phyloP scores from a whole-genome alignment of 441 rosid species.

The Manihot esculenta region DNA sequence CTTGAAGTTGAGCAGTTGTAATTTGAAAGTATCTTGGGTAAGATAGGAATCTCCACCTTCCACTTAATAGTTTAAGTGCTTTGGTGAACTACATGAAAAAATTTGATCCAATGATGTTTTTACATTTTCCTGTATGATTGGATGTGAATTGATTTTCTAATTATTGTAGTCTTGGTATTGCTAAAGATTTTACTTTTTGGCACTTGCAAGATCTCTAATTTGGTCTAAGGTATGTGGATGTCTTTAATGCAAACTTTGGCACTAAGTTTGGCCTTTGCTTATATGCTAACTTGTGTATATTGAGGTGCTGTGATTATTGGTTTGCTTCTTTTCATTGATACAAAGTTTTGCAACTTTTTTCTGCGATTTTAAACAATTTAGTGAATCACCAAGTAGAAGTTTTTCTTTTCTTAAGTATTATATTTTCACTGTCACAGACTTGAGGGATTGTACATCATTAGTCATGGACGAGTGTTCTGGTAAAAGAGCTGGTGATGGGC shows the following conservation, averaged over 20 bases:
- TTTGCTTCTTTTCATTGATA: background rate
- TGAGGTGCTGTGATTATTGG: background rate
- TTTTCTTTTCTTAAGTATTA: background rate
- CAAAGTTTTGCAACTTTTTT: background rate
- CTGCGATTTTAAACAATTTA: background rate
- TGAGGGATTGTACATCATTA: constrained; percentile 10
- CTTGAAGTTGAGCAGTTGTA: background rate
- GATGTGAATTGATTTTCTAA: background rate
- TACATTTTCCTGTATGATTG: background rate
- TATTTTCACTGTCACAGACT: constrained; percentile 31
- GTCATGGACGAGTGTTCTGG: constrained; percentile 77
- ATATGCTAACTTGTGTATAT: background rate
- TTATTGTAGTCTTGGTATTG: background rate
- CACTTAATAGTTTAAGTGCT: background rate
- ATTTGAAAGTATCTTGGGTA: too few species aligned
- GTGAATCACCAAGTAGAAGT: background rate
- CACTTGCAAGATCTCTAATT: background rate
- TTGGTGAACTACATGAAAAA: background rate
- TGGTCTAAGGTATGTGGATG: background rate
- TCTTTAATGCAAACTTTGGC: background rate
- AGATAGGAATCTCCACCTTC: background rate
- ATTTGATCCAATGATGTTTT: background rate
- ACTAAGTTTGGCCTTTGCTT: background rate
- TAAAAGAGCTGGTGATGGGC: constrained; percentile 50
- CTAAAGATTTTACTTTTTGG: background rate